Percentiles rank a stretch among this genome's conserved stretches.
Evolutionary conservation across 495 filamentous ascomycete genomes (phyloP).

Genomic region (Aspergillus avenaceus): DNA sequence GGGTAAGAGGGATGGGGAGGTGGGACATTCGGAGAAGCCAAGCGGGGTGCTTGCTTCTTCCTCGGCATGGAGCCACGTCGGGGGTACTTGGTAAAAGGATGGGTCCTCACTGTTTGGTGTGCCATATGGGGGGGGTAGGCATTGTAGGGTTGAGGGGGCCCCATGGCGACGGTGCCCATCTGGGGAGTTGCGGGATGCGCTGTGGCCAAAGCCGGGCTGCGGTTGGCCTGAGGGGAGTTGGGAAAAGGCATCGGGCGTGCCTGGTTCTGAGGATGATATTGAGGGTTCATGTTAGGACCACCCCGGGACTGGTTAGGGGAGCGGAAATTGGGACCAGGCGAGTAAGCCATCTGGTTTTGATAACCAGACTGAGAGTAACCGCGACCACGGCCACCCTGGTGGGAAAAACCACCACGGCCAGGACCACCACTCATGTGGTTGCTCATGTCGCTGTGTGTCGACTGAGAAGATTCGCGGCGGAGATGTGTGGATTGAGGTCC

Average conservation of each 20-base stretch:
- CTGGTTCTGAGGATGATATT: conserved; percentile 56
- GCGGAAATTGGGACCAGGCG: conserved; percentile 58
- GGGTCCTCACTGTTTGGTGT: conserved; percentile 64
- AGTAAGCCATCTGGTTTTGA: conserved; percentile 62
- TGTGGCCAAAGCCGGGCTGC: conserved; percentile 68
- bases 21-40: conserved; percentile 13
- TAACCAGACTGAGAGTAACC: conserved; percentile 57
- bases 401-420: conserved; percentile 51
- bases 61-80: conserved; percentile 21
- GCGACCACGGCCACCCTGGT: conserved; percentile 64
- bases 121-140: conserved; percentile 57
- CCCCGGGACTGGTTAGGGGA: conserved; percentile 60
- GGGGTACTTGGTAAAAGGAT: conserved; percentile 24
- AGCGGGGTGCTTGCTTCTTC: conserved; percentile 15
- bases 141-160: conserved; percentile 53
- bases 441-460: conserved; percentile 70
- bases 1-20: conserved; percentile 19
- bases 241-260: conserved; percentile 55
- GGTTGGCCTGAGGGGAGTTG: conserved; percentile 61
- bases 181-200: conserved; percentile 67
- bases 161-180: conserved; percentile 58
- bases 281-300: conserved; percentile 56
- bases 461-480: conserved; percentile 78
- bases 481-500: conserved; percentile 65
- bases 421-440: conserved; percentile 50